Base-by-base conservation (phyloP, 169 alveolate species). In the Plasmodium blacklocki region DNA sequence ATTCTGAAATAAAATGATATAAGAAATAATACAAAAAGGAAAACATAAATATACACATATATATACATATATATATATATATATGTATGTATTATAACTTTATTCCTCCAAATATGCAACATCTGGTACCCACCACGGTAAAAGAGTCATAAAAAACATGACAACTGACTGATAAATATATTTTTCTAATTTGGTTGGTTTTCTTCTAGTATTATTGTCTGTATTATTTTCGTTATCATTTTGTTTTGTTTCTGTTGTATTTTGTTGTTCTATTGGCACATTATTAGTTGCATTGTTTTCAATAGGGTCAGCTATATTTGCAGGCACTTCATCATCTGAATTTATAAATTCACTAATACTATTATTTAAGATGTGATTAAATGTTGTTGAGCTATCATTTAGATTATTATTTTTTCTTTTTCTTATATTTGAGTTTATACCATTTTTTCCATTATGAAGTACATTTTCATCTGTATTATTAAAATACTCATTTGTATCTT, bases 71-170 rank as follows among this genome's bases (percentile, higher is more conserved):
- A 62, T 62, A 62, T 62, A 62, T 62, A 23, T 60, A 11, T 60
- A 19, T 60, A 60, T 19, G 5, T 60, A 62, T 23, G 21, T 62
- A 59, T 59, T 19, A 14, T 59, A 15, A 15, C 19, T 72, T 78
- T 88, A 87, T 45, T 75, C 94, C 74, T 83, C 93, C 59, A 94
- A 73, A 73, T 94, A 94, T 3, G 73, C 86, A 47, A 93, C 94
- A 59, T 94, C 93, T 18, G 96, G 96, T 19, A 89, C 95, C 96
- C 96, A 94, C 96, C 96, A 94, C 1, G 96, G 96, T 19, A 94
- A 43, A 23, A 94, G 59, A 54, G 95, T 94, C 88, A 94, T 85
- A 14, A 94, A 45, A 83, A 85, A 94, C 71, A 94, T 88, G 19
- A 71, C 93, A 15, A 94, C 91, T 19, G 92, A 68, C 52, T 94